Base-by-base conservation (phyloP, 495 filamentous ascomycete species). In the Aspergillus avenaceus region DNA sequence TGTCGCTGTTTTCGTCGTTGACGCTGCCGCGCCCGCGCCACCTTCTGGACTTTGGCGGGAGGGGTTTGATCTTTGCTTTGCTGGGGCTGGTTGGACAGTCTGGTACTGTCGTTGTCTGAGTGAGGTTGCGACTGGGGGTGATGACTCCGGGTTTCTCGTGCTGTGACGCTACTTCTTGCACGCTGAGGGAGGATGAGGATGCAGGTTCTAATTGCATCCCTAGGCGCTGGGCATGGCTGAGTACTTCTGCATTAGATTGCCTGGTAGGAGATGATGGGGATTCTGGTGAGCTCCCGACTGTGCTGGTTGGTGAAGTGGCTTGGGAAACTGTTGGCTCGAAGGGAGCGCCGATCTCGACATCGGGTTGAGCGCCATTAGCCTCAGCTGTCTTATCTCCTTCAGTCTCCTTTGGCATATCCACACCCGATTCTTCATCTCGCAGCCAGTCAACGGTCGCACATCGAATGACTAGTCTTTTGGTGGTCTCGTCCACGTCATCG, bases 381-480 rank as follows among this genome's bases (percentile, higher is more conserved):
- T n/a, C n/a, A n/a, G 28, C 16, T 18, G 48, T 45, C 37, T 49
- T 49, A 31, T 45, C 31, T 5, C 32, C 43, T 41, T 50, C 34
- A 21, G 16, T 44, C 6, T 49, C 42, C 9, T n/a, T 7, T 12
- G 40, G 26, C 2, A 13, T 1, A 11, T 23, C 24, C 7, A 32
- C 32, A 3, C 45, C 32, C 5, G 56, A 31, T 34, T 55, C 46
- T 53, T 52, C 40, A 19, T 80, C 73, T 36, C 66, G 71, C 14
- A 98, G 70, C 93, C 93, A 98, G 8, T 81, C 74, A n/a, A 95
- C 91, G 31, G 83, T 83, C 31, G 80, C 76, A 53, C 93, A 95
- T 24, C 95, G 84, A 21, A 82, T 75, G 11, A 95, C 87, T 13
- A 98, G 82, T 19, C 92, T 80, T 24, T 86, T 63, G 0, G 95